Conservation (phyloP, 2,329 filamentous ascomycete genomes). For the Aspergillus nomiae region DNA sequence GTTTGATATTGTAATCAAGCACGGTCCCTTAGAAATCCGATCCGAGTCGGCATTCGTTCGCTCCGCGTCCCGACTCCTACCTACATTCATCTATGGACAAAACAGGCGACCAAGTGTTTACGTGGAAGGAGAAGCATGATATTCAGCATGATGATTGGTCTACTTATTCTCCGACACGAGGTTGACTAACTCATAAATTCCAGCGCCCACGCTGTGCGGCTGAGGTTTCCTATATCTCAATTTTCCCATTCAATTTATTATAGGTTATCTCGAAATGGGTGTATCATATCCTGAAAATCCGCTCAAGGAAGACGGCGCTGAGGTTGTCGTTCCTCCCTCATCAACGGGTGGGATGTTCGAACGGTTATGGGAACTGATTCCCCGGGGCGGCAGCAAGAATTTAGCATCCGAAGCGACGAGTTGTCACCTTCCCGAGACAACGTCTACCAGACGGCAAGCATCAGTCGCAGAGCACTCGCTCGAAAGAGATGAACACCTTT, state of each 20-base stretch:
- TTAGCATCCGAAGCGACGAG: background rate
- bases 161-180: background rate
- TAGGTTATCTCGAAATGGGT: background rate
- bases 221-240: background rate
- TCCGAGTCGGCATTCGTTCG: background rate
- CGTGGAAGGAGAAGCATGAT: background rate
- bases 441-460: conserved; percentile 22
- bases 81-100: background rate
- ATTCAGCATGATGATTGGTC: background rate
- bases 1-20: background rate
- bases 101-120: background rate
- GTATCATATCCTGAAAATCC: background rate
- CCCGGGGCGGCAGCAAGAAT: background rate
- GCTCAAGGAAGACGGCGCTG: conserved; percentile 3
- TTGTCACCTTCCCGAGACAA: conserved; percentile 20
- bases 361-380: conserved; percentile 15
- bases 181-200: background rate
- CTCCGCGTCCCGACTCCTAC: conserved; percentile 5
- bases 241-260: background rate
- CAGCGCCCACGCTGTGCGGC: background rate
- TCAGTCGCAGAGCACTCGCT: conserved; percentile 27
- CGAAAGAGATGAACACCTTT: conserved; percentile 25
- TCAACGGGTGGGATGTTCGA: conserved; percentile 6
- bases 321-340: conserved; percentile 2
- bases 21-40: background rate